Conservation (phyloP, 495 filamentous ascomycete genomes). For the Aspergillus ellipticus region DNA sequence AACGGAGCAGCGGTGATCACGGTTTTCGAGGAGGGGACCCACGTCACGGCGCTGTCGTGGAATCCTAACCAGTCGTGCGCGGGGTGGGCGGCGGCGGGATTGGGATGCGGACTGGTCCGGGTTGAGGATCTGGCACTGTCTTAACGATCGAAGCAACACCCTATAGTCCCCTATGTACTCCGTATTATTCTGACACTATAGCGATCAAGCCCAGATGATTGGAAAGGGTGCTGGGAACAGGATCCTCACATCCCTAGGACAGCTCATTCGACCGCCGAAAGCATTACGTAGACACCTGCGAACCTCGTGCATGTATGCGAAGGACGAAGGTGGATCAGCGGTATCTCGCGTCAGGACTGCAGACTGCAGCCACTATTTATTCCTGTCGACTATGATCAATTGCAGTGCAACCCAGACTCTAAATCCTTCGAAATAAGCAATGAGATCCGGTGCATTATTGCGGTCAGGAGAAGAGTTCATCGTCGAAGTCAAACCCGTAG, state of each 20-base stretch:
- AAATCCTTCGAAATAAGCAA: no score
- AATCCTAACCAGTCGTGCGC: conserved; percentile 60
- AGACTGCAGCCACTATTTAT: background rate
- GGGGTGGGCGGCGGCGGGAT: conserved; percentile 61
- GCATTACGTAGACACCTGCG: background rate
- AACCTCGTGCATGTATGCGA: background rate
- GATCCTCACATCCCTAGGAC: background rate
- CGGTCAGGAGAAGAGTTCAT: no score
- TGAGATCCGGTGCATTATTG: no score
- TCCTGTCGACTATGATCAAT: no score
- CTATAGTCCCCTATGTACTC: background rate
- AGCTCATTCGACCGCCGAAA: background rate
- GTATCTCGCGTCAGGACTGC: background rate
- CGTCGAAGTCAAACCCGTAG: no score
- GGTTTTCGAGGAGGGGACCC: conserved; percentile 56
- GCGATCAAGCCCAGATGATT: background rate
- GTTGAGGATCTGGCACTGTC: conserved; percentile 64
- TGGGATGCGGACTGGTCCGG: conserved; percentile 60
- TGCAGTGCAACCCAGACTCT: no score
- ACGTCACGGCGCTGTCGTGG: conserved; percentile 58
- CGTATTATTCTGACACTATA: background rate
- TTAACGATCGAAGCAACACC: background rate
- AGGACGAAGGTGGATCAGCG: background rate
- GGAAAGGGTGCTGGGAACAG: no score
- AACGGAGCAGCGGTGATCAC: conserved; percentile 42